phyloP scores from a whole-genome alignment of 768 basidiomycete genomes.

The Tricholoma sp. region DNA sequence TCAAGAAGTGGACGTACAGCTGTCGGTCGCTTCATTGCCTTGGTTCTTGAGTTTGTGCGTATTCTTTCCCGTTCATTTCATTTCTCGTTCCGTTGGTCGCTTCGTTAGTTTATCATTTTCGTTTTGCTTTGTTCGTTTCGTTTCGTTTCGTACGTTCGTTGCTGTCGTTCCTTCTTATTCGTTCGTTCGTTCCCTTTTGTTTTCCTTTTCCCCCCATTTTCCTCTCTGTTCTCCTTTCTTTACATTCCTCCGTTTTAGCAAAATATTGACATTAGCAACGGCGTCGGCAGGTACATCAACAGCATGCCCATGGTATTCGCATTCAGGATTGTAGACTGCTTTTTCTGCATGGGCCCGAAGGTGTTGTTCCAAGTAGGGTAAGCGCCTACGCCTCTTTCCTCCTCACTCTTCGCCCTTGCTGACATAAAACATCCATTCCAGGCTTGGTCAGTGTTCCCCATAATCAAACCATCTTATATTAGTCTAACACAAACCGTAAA shows the following conservation, averaged over 20 bases:
- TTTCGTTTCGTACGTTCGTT: too few species aligned
- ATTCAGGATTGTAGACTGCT: conserved; percentile 95
- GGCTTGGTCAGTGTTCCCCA: not conserved
- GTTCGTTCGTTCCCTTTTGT: too few species aligned
- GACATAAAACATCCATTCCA: not conserved
- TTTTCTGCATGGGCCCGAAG: conserved; percentile 98
- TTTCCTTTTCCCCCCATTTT: too few species aligned
- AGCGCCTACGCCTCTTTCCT: not conserved
- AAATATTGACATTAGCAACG: not conserved
- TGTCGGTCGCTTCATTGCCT: conserved; percentile 93
- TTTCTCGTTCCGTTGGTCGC: too few species aligned
- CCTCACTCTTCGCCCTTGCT: not conserved
- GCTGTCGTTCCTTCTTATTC: too few species aligned
- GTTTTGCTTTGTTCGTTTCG: too few species aligned
- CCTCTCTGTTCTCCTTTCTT: too few species aligned
- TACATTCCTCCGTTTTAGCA: too few species aligned
- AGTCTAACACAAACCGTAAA: not conserved
- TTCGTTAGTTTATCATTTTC: too few species aligned
- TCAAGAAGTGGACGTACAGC: conserved; percentile 84
- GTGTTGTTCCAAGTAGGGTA: conserved; percentile 98
- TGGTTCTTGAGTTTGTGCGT: conserved; percentile 97
- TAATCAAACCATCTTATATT: conserved; percentile 8
- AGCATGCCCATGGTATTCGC: conserved; percentile 98
- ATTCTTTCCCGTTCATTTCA: too few species aligned
- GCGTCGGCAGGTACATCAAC: conserved; percentile 66